phyloP scores from a whole-genome alignment of 2,329 filamentous ascomycete species.

The Lanzia echinophila region DNA sequence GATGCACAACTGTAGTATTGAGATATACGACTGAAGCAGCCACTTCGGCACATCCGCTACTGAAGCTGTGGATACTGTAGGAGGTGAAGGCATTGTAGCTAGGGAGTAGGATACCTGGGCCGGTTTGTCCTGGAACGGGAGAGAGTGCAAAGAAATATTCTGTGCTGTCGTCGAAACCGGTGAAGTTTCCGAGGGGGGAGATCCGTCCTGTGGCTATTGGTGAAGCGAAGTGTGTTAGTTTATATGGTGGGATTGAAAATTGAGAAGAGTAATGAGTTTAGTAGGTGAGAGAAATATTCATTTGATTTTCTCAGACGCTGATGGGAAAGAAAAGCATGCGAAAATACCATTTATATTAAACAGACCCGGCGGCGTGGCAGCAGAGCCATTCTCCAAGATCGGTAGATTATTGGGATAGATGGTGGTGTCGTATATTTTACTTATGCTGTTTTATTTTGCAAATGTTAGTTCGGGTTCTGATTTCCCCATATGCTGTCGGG shows the following conservation, averaged over 20 bases:
- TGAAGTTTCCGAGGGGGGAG: slow-evolving; percentile 30
- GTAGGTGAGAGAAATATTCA: not conserved
- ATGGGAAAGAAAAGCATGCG: too few relatives aligned
- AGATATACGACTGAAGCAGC: slow-evolving; percentile 35
- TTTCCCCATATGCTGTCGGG: too few relatives aligned
- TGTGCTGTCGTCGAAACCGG: slow-evolving; percentile 36
- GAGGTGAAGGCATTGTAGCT: slow-evolving; percentile 28
- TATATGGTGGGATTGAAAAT: not conserved
- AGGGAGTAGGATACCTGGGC: slow-evolving; percentile 4
- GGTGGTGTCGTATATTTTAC: not conserved
- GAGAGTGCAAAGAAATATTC: slow-evolving; percentile 41
- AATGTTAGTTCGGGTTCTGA: too few relatives aligned
- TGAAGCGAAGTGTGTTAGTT: not conserved
- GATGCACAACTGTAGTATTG: slow-evolving; percentile 30
- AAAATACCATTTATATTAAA: not conserved
- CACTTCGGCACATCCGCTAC: slow-evolving; percentile 32
- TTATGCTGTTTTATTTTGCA: too few relatives aligned
- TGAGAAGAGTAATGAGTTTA: not conserved
- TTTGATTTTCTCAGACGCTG: too few relatives aligned
- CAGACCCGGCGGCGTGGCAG: not conserved
- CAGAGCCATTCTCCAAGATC: not conserved
- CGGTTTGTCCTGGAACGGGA: slow-evolving; percentile 28
- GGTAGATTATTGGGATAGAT: not conserved
- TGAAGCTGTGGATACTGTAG: slow-evolving; percentile 31
- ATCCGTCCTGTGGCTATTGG: not conserved